Conservation (phyloP, 306 rosid species). For the Trifolium fragiferum region DNA sequence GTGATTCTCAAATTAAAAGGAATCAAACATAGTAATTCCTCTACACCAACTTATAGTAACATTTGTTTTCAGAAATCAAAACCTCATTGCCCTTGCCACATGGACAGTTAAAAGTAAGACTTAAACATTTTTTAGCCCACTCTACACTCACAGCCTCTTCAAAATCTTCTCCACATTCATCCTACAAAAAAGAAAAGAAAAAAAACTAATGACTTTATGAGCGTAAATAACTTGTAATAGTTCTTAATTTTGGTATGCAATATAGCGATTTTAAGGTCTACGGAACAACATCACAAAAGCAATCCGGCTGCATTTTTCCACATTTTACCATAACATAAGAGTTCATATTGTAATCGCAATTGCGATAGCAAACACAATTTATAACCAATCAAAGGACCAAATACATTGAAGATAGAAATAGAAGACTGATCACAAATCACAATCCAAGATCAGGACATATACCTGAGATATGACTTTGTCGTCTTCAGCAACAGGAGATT, state of each 20-base stretch:
- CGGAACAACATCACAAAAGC: too few species aligned
- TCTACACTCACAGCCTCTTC: constrained; percentile 64
- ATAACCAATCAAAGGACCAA: not conserved
- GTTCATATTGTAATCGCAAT: too few species aligned
- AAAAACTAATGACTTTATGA: not conserved
- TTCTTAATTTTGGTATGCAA: not conserved
- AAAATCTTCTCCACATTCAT: constrained; percentile 33
- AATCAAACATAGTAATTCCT: constrained; percentile 13
- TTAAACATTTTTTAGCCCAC: constrained; percentile 49
- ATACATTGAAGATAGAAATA: not conserved
- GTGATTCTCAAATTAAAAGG: constrained; percentile 1
- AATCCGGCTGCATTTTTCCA: not conserved
- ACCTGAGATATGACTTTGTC: constrained; percentile 41
- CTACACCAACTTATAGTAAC: constrained; percentile 67
- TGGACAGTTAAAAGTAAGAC: constrained; percentile 59
- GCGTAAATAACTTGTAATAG: not conserved
- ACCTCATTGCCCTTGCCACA: constrained; percentile 65
- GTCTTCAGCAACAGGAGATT: constrained; percentile 21
- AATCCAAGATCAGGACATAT: not conserved
- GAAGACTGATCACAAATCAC: not conserved
- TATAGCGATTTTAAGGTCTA: too few species aligned
- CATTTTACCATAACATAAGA: too few species aligned
- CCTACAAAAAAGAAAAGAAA: too few species aligned
- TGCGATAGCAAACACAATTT: not conserved
- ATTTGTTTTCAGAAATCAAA: constrained; percentile 52